phyloP scores from a whole-genome alignment of 2,329 filamentous ascomycete genomes.

The Leptographium wingfieldii region DNA sequence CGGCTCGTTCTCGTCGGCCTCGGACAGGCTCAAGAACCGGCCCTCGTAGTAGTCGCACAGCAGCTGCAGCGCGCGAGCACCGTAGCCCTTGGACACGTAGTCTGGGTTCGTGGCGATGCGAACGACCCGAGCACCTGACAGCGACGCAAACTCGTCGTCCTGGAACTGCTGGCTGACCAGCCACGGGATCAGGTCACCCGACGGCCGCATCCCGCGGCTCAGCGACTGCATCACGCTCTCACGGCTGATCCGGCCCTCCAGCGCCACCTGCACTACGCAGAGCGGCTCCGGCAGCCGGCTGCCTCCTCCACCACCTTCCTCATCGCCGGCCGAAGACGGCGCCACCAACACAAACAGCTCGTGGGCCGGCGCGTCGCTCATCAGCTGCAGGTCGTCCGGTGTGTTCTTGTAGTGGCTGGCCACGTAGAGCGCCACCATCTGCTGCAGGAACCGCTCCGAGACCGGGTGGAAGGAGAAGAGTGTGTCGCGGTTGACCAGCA shows the following conservation, averaged over 20 bases:
- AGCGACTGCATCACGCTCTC: slow-evolving; percentile 85
- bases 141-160: slow-evolving; percentile 85
- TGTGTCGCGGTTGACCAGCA: slow-evolving; percentile 92
- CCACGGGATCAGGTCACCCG: slow-evolving; percentile 94
- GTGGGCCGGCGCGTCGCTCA: slow-evolving; percentile 95
- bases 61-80: slow-evolving; percentile 74
- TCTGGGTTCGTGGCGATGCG: slow-evolving; percentile 95
- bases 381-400: slow-evolving; percentile 93
- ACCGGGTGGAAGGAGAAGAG: slow-evolving; percentile 97
- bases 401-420: slow-evolving; percentile 98
- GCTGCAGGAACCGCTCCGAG: slow-evolving; percentile 91
- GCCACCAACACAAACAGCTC: slow-evolving; percentile 91
- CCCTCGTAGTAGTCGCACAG: slow-evolving; percentile 90
- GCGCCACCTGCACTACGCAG: slow-evolving; percentile 83
- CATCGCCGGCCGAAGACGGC: slow-evolving; percentile 64
- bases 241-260: slow-evolving; percentile 90
- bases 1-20: slow-evolving; percentile 33
- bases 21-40: slow-evolving; percentile 74
- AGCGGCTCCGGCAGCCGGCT: slow-evolving; percentile 81
- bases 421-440: slow-evolving; percentile 96
- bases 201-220: slow-evolving; percentile 75
- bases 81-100: slow-evolving; percentile 86
- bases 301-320: slow-evolving; percentile 51
- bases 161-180: slow-evolving; percentile 96
- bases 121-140: slow-evolving; percentile 85